Evolutionary conservation across 2,329 filamentous ascomycete species (phyloP).

Genomic region (Ophiocordyceps unilateralis): DNA sequence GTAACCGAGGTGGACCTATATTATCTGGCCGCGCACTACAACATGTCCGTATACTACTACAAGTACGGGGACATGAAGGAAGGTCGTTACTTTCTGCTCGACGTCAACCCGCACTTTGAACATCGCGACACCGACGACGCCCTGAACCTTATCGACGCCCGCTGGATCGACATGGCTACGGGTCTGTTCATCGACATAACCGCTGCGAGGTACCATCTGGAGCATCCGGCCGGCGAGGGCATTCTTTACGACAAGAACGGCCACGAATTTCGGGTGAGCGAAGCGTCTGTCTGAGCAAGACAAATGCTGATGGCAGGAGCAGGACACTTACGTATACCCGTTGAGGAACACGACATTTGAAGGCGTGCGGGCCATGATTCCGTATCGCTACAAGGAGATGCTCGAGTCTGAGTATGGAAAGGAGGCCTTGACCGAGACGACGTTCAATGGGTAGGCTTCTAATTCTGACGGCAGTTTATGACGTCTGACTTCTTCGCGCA

Average conservation of each 20-base stretch:
- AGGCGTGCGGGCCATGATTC: constrained; percentile 47
- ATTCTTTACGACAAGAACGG: constrained; percentile 33
- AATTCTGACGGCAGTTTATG: constrained; percentile 4
- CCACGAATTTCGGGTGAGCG: constrained; percentile 27
- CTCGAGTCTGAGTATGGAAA: constrained; percentile 39
- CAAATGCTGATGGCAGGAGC: background rate
- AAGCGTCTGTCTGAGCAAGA: background rate
- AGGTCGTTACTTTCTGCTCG: constrained; percentile 28
- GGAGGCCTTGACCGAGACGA: constrained; percentile 29
- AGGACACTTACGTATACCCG: constrained; percentile 47
- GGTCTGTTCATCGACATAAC: constrained; percentile 35
- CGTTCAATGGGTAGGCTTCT: constrained; percentile 29
- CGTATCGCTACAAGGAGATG: constrained; percentile 41
- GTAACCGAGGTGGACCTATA: constrained; percentile 48
- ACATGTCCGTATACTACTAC: constrained; percentile 34
- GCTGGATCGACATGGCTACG: constrained; percentile 29
- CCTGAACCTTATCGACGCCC: constrained; percentile 27
- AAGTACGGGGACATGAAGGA: constrained; percentile 19
- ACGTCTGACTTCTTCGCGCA: constrained; percentile 6
- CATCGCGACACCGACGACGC: constrained; percentile 19
- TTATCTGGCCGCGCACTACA: constrained; percentile 49
- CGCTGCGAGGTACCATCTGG: constrained; percentile 28
- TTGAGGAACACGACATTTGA: constrained; percentile 54
- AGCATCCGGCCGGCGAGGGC: constrained; percentile 23
- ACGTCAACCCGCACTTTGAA: constrained; percentile 26